Conservation (phyloP, 2,329 filamentous ascomycete species). For the Cadophora sp. region DNA sequence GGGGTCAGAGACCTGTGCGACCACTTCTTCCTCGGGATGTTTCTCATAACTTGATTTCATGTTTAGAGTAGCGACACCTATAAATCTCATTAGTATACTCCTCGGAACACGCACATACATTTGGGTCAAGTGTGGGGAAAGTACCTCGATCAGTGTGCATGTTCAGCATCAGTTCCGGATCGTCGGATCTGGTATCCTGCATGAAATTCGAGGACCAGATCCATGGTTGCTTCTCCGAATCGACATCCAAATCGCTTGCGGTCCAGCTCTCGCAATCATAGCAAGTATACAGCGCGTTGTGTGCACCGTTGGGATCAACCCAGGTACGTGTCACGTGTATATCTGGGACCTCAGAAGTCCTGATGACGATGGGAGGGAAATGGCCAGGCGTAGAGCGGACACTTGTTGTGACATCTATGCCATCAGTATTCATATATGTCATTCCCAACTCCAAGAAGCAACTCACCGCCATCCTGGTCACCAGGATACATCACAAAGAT, state of each 20-base stretch:
- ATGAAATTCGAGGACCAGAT: conserved; percentile 27
- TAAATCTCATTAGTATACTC: not conserved
- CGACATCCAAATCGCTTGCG: conserved; percentile 12
- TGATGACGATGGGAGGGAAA: conserved; percentile 12
- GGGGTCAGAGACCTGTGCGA: not conserved
- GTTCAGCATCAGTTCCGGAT: conserved; percentile 18
- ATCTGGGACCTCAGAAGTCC: not conserved
- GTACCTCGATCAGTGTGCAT: conserved; percentile 19
- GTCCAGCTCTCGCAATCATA: conserved; percentile 28
- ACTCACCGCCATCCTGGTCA: conserved; percentile 22
- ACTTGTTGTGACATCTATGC: conserved; percentile 24
- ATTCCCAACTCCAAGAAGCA: not conserved
- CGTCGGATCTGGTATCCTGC: conserved; percentile 19
- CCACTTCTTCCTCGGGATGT: not conserved
- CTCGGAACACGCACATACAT: not conserved
- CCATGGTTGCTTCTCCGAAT: conserved; percentile 22
- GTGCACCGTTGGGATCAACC: conserved; percentile 15
- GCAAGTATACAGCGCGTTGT: conserved; percentile 26
- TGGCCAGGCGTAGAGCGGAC: conserved; percentile 22
- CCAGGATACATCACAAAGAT: conserved; percentile 32
- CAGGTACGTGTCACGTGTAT: conserved; percentile 23
- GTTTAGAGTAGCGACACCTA: not conserved
- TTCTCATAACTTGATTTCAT: conserved; percentile 12
- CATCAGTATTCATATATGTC: not conserved
- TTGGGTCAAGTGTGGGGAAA: not conserved